A percentile compares a stretch with the other conserved stretches of the same genome.
Evolutionary conservation across 306 rosid genomes (phyloP).

Genomic region (Glycine soja): DNA sequence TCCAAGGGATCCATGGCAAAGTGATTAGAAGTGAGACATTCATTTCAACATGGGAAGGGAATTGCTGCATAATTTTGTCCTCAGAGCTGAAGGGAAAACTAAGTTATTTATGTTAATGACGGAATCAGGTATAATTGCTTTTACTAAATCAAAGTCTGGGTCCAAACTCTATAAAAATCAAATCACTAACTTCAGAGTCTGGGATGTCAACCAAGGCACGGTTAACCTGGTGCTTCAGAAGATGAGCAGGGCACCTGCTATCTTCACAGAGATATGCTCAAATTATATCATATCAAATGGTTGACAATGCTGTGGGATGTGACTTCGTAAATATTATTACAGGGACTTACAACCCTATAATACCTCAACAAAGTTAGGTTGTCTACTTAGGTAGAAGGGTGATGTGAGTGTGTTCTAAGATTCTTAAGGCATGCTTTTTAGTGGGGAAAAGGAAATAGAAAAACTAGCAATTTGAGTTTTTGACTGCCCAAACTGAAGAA

Average conservation of each 20-base stretch:
- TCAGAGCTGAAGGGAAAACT: constrained; percentile 1
- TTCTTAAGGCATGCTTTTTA: not conserved
- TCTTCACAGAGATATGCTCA: not conserved
- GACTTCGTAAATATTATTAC: not conserved
- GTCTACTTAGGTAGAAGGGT: constrained; percentile 20
- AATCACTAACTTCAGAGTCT: not conserved
- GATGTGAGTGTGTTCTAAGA: constrained; percentile 13
- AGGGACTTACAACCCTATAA: constrained; percentile 1
- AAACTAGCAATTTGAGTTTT: not conserved
- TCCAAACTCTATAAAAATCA: not conserved
- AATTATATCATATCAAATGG: not conserved
- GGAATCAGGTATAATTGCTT: constrained; percentile 13
- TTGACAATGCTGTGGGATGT: constrained; percentile 4
- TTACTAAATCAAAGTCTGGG: not conserved
- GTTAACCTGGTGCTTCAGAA: not conserved
- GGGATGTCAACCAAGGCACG: not conserved
- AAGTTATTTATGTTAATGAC: constrained; percentile 5
- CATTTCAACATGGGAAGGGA: not conserved
- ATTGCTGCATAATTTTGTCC: constrained; percentile 24
- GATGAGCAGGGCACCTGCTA: constrained; percentile 1
- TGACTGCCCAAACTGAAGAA: not conserved
- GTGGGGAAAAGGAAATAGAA: not conserved
- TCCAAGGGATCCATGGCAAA: not conserved
- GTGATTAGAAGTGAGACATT: not conserved
- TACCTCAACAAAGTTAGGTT: not conserved